Evolutionary conservation across 2,329 filamentous ascomycete genomes (phyloP), one percentile per base, ranked within the genome.

Genomic region (Xylariaceae sp.): DNA sequence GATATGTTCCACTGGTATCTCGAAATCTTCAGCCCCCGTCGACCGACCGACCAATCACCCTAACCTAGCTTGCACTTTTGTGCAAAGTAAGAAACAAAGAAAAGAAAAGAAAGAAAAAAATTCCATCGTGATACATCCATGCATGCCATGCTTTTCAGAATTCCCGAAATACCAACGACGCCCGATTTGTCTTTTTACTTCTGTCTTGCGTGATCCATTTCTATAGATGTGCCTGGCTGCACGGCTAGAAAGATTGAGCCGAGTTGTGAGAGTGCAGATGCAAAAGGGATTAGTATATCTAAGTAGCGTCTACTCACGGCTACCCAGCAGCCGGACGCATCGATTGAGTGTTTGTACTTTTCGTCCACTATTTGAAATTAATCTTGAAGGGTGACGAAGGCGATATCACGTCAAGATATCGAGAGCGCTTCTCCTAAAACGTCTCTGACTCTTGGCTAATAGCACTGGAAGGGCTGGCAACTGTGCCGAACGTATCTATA

Each of bases 401-500:
- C 48, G 52, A 42, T 47, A 68, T 59, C 42, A 68, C 52, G 52
- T 68, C 67, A 63, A 71, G 65, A 48, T 65, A 57, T 46, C 59
- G 66, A 61, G 63, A 48, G 45, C 64, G 69, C 54, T 67, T 65
- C 49, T 57, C 69, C 74, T 77, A 83, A 66, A 82, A 83, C 46
- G 79, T 82, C 65, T 83, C 81, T 29, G 78, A 79, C 56, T 83
- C 81, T 60, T 81, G 77, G 61, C 79, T 81, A 20, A 68, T 54
- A 50, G 60, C 65, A 48, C 68, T 70, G 5, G 65, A 63, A 42
- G 67, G 67, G 49, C 69, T 70, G 20, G 74, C 74, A 54, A 79
- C 68, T 2, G 78, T 77, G 53, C 81, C 81, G 67, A 84, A 83
- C 44, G 81, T 83, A 68, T 83, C 80, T 82, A 54, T 40, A 12